A percentile compares a stretch with the other conserved stretches of the same genome.
phyloP scores from a whole-genome alignment of 306 rosid genomes.

The Senna siamea region DNA sequence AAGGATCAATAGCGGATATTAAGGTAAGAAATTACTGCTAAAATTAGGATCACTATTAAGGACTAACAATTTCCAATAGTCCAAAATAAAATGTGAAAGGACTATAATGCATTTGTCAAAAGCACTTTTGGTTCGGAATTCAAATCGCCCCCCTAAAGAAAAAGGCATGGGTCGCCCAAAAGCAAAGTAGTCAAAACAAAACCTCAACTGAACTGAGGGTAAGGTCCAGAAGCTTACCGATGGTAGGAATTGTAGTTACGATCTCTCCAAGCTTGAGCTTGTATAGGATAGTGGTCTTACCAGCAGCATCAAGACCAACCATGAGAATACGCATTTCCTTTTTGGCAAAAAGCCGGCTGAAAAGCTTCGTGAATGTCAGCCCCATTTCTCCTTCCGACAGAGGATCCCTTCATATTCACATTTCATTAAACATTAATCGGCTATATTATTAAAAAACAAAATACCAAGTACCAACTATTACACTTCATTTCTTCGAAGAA shows the following conservation, averaged over 20 bases:
- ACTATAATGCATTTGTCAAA: not conserved
- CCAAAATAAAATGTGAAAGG: not conserved
- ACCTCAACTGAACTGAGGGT: not conserved
- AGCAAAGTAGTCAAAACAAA: not conserved
- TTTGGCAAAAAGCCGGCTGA: conserved; percentile 88
- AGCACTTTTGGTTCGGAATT: not conserved
- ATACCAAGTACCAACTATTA: not conserved
- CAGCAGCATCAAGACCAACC: conserved; percentile 95
- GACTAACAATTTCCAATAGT: not conserved
- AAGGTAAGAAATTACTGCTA: not conserved
- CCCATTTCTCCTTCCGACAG: conserved; percentile 64
- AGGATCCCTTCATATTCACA: conserved; percentile 49
- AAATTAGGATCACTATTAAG: not conserved
- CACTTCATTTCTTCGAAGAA: not conserved
- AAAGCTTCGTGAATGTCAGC: conserved; percentile 81
- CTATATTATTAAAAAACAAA: not conserved
- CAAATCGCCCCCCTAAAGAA: not conserved
- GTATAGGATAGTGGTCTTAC: conserved; percentile 88
- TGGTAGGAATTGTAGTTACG: conserved; percentile 86
- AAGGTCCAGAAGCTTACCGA: conserved; percentile 56
- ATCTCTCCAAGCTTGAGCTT: conserved; percentile 96
- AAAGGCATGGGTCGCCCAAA: not conserved
- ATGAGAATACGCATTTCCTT: conserved; percentile 86
- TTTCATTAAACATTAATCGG: conserved; percentile 10
- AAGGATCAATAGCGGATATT: not conserved